Conservation (phyloP, 2,329 filamentous ascomycete genomes). For the Zasmidium cellare region DNA sequence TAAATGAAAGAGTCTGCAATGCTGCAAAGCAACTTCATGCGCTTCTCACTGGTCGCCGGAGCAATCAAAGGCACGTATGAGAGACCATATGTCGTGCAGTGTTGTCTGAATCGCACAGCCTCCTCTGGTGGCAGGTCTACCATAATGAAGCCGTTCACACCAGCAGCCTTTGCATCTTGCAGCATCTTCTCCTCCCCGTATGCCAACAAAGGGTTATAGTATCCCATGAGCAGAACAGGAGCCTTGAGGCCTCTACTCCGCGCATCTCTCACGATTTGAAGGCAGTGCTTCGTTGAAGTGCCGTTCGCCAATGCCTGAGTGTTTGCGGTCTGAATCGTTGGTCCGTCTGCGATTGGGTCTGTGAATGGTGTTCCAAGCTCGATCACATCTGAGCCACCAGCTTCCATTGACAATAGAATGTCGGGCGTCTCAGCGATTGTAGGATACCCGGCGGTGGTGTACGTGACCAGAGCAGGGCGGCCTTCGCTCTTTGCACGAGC, state of each 20-base stretch:
- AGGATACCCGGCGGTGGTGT: conserved; percentile 93
- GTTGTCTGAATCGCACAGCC: conserved; percentile 84
- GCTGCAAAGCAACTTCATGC: conserved; percentile 94
- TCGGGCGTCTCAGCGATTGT: conserved; percentile 77
- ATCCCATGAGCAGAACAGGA: conserved; percentile 94
- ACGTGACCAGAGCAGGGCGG: conserved; percentile 80
- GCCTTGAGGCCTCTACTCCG: conserved; percentile 73
- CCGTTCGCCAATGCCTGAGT: conserved; percentile 85
- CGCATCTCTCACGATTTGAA: conserved; percentile 82
- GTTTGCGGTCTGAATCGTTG: conserved; percentile 94
- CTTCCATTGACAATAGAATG: conserved; percentile 85
- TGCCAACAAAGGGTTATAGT: conserved; percentile 93
- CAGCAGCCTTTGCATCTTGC: conserved; percentile 77
- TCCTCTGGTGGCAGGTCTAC: conserved; percentile 96
- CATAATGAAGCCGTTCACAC: conserved; percentile 95
- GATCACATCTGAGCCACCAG: conserved; percentile 90
- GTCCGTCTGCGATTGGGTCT: conserved; percentile 95
- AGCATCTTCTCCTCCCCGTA: conserved; percentile 93
- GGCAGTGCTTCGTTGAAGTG: conserved; percentile 75
- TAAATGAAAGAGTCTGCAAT: conserved; percentile 99
- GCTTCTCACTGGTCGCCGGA: conserved; percentile 83
- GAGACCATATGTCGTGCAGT: conserved; percentile 77
- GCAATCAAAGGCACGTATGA: conserved; percentile 98
- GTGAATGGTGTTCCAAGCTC: conserved; percentile 96
- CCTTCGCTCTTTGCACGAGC: conserved; percentile 52